phyloP scores from a whole-genome alignment of 169 alveolate genomes.

The Plasmodium gaboni region DNA sequence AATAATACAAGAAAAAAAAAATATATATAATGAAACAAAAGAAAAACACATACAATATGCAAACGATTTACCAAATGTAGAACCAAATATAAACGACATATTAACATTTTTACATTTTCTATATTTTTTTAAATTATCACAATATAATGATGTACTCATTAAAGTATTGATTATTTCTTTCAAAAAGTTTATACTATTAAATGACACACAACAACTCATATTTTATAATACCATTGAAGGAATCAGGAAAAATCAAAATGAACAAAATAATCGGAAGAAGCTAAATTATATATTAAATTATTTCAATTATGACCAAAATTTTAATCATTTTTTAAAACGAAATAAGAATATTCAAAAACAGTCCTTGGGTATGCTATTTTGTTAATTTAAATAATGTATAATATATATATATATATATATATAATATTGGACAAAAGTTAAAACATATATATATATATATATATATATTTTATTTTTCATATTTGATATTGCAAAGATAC shows the following conservation, averaged over 20 bases:
- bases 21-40: too few relatives aligned
- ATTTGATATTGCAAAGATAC: neutral
- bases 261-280: neutral
- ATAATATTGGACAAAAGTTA: neutral
- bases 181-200: conserved; percentile 10
- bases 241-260: conserved; percentile 3
- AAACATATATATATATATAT: neutral
- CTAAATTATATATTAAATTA: conserved; percentile 14
- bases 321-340: conserved; percentile 25
- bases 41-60: too few relatives aligned
- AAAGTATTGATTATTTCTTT: conserved; percentile 25
- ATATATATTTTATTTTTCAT: neutral
- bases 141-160: conserved; percentile 13
- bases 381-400: conserved; percentile 7
- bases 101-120: conserved; percentile 39
- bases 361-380: conserved; percentile 42
- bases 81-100: conserved; percentile 23
- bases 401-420: neutral
- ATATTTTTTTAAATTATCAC: conserved; percentile 21
- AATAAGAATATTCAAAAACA: conserved; percentile 51
- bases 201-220: conserved; percentile 53
- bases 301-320: conserved; percentile 53
- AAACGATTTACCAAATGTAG: too few relatives aligned
- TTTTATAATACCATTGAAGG: conserved; percentile 56
- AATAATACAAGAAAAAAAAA: too few relatives aligned